These are phyloP conservation scores for Diaporthe sp. DNA, from an alignment of 2,329 filamentous ascomycete genomes.

Conservation along the genomic window DNA sequence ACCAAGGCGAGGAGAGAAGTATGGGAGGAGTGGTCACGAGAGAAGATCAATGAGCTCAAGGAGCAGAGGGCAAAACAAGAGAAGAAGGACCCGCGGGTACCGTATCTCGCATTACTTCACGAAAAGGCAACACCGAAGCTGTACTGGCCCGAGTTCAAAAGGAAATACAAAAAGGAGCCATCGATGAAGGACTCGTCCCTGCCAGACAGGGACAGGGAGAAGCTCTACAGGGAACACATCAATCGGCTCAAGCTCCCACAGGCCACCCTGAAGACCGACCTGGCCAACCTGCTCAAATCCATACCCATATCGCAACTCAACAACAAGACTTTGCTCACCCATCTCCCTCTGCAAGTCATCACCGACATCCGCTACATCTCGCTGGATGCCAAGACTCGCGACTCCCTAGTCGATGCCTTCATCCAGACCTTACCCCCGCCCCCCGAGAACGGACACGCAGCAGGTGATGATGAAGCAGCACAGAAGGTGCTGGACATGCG, in stretches of 20 bases:
- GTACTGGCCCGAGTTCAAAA: constrained; percentile 97
- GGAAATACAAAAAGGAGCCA: constrained; percentile 87
- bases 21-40: constrained; percentile 86
- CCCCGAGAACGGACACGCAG: constrained; percentile 57
- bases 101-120: constrained; percentile 86
- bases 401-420: constrained; percentile 75
- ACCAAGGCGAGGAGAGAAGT: constrained; percentile 86
- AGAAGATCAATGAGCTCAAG: constrained; percentile 80
- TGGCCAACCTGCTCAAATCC: constrained; percentile 74
- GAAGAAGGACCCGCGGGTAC: constrained; percentile 85
- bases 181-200: constrained; percentile 83
- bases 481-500: constrained; percentile 64
- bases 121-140: constrained; percentile 89
- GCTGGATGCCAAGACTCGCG: constrained; percentile 71
- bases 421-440: constrained; percentile 74
- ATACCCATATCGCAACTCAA: constrained; percentile 72
- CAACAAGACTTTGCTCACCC: constrained; percentile 66
- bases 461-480: constrained; percentile 65
- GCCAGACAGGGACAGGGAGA: constrained; percentile 83
- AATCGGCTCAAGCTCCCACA: constrained; percentile 75
- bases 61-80: constrained; percentile 81
- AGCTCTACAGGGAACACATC: constrained; percentile 82
- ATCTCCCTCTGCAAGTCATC: constrained; percentile 73
- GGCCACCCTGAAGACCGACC: constrained; percentile 76
- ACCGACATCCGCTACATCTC: constrained; percentile 79